phyloP scores from a whole-genome alignment of 768 basidiomycete species.

The Guyanaporus albipodus region DNA sequence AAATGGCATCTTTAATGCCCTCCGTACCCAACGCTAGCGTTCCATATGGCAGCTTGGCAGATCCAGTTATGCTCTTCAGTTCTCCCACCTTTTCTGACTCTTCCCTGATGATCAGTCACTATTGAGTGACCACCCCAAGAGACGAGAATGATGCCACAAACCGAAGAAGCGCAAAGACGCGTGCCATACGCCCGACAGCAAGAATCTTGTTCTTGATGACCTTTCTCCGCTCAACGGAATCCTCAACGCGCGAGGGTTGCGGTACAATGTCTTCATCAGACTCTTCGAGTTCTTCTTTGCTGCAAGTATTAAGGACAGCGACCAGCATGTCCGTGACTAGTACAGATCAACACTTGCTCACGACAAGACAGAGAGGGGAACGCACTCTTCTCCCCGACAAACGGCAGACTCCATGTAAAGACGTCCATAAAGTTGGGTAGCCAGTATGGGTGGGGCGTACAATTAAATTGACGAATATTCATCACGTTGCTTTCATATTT shows the following conservation, averaged over 20 bases:
- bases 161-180: constrained; percentile 95
- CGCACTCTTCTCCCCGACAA: constrained; percentile 96
- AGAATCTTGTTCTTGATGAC: constrained; percentile 98
- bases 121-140: background rate
- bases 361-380: background rate
- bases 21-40: constrained; percentile 85
- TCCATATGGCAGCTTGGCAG: constrained; percentile 74
- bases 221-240: constrained; percentile 71
- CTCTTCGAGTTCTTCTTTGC: constrained; percentile 94
- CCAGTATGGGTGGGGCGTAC: constrained; percentile 95
- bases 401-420: constrained; percentile 98
- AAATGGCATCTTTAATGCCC: constrained; percentile 92
- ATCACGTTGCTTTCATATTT: constrained; percentile 99
- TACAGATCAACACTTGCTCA: constrained; percentile 2
- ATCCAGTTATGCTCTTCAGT: constrained; percentile 85
- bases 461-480: constrained; percentile 98
- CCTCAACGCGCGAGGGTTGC: constrained; percentile 36
- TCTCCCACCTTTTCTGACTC: constrained; percentile 98
- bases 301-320: constrained; percentile 92
- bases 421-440: constrained; percentile 99
- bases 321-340: constrained; percentile 98
- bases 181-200: constrained; percentile 93
- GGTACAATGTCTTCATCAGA: constrained; percentile 46
- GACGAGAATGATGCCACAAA: constrained; percentile 37
- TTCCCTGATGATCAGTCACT: constrained; percentile 51